Evolutionary conservation across 257 asterid species (phyloP).

Genomic region (Linderniella brevidens): DNA sequence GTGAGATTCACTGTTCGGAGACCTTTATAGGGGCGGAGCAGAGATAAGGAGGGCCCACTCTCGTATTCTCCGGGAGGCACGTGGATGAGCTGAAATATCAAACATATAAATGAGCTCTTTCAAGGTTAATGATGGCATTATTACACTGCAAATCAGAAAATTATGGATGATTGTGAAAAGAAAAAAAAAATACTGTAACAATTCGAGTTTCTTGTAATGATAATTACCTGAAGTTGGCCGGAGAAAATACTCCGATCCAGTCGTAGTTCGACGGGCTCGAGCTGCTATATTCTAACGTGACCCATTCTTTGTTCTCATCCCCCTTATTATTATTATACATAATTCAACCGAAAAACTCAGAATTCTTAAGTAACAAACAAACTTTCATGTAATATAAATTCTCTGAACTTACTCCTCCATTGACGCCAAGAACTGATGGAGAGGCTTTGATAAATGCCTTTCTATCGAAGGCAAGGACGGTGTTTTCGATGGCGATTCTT

Average conservation of each 20-base stretch:
- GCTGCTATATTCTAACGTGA: constrained; percentile 35
- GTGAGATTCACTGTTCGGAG: too few relatives aligned
- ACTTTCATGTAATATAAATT: not conserved
- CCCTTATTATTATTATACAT: constrained; percentile 4
- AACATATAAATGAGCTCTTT: too few relatives aligned
- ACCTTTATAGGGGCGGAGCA: constrained; percentile 95
- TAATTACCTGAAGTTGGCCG: constrained; percentile 69
- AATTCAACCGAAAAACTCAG: not conserved
- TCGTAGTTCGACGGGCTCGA: constrained; percentile 50
- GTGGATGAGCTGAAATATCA: constrained; percentile 44
- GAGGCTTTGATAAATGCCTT: constrained; percentile 46
- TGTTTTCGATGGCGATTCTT: constrained; percentile 33
- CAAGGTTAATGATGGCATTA: too few relatives aligned
- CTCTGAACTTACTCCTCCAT: constrained; percentile 23
- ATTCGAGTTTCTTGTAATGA: constrained; percentile 4
- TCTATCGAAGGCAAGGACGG: constrained; percentile 38
- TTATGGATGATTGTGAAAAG: not conserved
- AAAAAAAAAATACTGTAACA: not conserved
- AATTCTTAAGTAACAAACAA: not conserved
- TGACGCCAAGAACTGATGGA: constrained; percentile 65
- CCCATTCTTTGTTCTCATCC: constrained; percentile 55
- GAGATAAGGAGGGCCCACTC: constrained; percentile 50
- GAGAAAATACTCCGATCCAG: constrained; percentile 97
- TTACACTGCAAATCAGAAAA: too few relatives aligned
- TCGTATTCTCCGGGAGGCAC: constrained; percentile 53